A percentile compares a stretch with the other conserved stretches of the same genome.
phyloP scores from a whole-genome alignment of 139 green algal species.

The Chlamydomonas sp. region DNA sequence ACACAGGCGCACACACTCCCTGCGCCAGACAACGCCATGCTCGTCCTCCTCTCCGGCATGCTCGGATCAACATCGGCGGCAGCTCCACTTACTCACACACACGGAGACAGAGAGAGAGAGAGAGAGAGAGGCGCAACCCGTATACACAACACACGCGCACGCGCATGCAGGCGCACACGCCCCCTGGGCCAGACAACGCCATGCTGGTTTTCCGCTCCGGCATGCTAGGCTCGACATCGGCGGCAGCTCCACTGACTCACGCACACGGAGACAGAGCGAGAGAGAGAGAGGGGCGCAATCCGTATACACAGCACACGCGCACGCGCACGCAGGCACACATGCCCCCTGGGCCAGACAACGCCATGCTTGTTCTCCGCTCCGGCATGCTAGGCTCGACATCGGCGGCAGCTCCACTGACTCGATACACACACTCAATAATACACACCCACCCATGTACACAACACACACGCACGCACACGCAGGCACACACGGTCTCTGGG shows the following conservation, averaged over 20 bases:
- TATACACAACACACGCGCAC: not conserved
- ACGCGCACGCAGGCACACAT: conserved; percentile 18
- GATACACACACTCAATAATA: too few relatives aligned
- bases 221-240: not conserved
- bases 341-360: conserved; percentile 42
- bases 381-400: conserved; percentile 1
- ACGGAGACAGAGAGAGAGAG: too few relatives aligned
- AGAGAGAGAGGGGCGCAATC: too few relatives aligned
- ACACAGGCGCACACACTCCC: conserved; percentile 56
- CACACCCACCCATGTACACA: too few relatives aligned
- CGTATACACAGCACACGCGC: not conserved
- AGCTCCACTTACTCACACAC: too few relatives aligned
- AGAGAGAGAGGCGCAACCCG: too few relatives aligned
- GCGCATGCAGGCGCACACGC: conserved; percentile 24
- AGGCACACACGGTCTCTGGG: too few relatives aligned
- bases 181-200: conserved; percentile 40
- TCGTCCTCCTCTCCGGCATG: conserved; percentile 37
- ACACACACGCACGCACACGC: too few relatives aligned
- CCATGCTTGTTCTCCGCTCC: conserved; percentile 45
- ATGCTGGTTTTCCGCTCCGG: conserved; percentile 43
- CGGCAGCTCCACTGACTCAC: too few relatives aligned
- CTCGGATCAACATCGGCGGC: not conserved
- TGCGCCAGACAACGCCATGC: conserved; percentile 39
- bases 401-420: not conserved
- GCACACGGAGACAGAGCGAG: too few relatives aligned